These are phyloP conservation scores for Penstemon barbatus DNA, from an alignment of 257 asterid genomes.

Conservation along the genomic window DNA sequence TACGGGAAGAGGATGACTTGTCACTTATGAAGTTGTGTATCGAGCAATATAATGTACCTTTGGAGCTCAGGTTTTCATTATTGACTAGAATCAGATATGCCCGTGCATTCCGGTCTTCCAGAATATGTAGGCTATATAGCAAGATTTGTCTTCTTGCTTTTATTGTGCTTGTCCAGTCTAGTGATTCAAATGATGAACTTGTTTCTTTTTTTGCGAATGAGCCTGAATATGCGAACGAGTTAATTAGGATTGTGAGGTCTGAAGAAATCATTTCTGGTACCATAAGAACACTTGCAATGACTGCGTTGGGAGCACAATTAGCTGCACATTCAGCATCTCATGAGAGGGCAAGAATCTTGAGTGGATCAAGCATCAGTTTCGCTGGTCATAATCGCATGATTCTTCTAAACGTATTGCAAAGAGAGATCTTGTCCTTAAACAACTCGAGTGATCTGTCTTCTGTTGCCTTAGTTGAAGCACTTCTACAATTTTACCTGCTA, in stretches of 20 bases:
- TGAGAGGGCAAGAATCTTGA: slow-evolving; percentile 84
- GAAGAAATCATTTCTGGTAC: slow-evolving; percentile 80
- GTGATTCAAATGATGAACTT: slow-evolving; percentile 92
- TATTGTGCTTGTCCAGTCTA: slow-evolving; percentile 91
- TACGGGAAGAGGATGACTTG: slow-evolving; percentile 78
- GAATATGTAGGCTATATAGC: slow-evolving; percentile 86
- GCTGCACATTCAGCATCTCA: slow-evolving; percentile 98
- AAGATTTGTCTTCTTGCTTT: slow-evolving; percentile 89
- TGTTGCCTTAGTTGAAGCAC: slow-evolving; percentile 88
- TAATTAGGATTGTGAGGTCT: slow-evolving; percentile 85
- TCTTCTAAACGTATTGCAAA: slow-evolving; percentile 88
- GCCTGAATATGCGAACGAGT: slow-evolving; percentile 88
- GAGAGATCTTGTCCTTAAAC: slow-evolving; percentile 72
- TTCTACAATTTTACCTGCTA: slow-evolving; percentile 81
- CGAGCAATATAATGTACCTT: slow-evolving; percentile 67
- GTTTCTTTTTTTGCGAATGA: slow-evolving; percentile 93
- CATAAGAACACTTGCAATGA: slow-evolving; percentile 84
- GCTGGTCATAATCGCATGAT: slow-evolving; percentile 94
- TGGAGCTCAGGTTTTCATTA: slow-evolving; percentile 79
- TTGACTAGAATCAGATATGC: slow-evolving; percentile 96
- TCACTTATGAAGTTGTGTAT: slow-evolving; percentile 74
- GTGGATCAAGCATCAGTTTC: slow-evolving; percentile 92
- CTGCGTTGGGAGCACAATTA: slow-evolving; percentile 85
- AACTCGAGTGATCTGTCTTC: slow-evolving; percentile 73
- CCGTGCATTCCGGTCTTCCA: slow-evolving; percentile 83